phyloP scores from a whole-genome alignment of 345 rosid genomes.

The Passiflora organensis region DNA sequence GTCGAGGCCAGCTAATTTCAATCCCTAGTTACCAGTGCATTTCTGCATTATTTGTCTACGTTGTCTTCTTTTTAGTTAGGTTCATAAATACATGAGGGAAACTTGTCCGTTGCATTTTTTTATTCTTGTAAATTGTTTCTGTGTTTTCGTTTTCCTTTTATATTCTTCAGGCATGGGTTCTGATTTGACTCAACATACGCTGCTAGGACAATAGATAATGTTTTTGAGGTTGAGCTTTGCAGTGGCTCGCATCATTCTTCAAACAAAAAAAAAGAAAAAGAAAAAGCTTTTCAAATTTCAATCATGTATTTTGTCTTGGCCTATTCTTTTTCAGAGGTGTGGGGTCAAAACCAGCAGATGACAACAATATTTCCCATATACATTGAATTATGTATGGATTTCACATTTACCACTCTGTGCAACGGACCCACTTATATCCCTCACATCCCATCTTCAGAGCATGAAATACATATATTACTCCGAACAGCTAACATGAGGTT shows the following conservation, averaged over 20 bases:
- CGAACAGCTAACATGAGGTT: no score
- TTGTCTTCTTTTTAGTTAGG: background rate
- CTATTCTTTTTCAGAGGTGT: background rate
- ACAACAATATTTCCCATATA: background rate
- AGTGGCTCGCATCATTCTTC: background rate
- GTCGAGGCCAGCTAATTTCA: slow-evolving; percentile 5
- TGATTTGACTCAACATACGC: background rate
- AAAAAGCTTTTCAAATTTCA: background rate
- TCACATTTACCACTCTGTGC: background rate
- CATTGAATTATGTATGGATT: background rate
- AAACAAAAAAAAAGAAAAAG: no score
- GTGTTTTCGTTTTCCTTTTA: background rate
- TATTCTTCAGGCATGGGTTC: background rate
- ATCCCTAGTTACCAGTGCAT: background rate
- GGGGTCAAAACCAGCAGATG: slow-evolving; percentile 4
- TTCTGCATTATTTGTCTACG: background rate
- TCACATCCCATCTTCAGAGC: background rate
- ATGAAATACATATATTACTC: no score
- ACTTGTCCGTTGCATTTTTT: background rate
- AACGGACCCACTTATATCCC: background rate
- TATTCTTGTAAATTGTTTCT: no score
- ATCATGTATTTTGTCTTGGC: background rate
- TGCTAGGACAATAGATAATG: slow-evolving; percentile 19
- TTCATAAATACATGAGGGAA: no score
- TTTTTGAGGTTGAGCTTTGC: slow-evolving; percentile 29